A percentile compares a stretch with the other conserved stretches of the same genome.
These are phyloP conservation scores for Hippophae rhamnoides DNA, from an alignment of 306 rosid genomes.

Conservation along the genomic window DNA sequence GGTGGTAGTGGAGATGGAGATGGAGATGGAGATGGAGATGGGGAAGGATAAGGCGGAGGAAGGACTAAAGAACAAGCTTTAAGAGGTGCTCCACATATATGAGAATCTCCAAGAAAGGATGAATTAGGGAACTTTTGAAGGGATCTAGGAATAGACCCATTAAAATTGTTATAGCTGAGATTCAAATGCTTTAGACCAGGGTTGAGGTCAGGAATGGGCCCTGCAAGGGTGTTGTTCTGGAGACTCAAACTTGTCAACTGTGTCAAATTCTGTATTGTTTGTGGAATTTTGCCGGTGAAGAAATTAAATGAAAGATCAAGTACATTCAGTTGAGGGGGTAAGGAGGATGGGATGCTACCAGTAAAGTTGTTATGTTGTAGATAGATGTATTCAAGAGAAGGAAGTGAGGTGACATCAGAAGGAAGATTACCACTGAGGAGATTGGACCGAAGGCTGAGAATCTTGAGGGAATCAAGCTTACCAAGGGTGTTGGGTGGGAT, in stretches of 20 bases:
- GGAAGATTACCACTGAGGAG: constrained; percentile 59
- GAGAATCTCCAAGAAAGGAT: constrained; percentile 54
- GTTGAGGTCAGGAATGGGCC: constrained; percentile 53
- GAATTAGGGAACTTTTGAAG: constrained; percentile 48
- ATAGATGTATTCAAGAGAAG: constrained; percentile 45
- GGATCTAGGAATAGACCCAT: constrained; percentile 58
- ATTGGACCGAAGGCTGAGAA: constrained; percentile 74
- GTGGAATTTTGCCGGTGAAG: constrained; percentile 58
- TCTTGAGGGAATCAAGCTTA: constrained; percentile 44
- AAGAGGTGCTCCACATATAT: constrained; percentile 69
- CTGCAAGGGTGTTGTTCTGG: constrained; percentile 57
- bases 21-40: background rate
- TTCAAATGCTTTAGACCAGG: constrained; percentile 47
- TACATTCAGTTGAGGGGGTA: constrained; percentile 38
- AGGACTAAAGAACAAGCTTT: constrained; percentile 28
- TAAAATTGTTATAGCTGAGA: constrained; percentile 64
- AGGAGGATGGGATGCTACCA: constrained; percentile 45
- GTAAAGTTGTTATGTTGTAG: constrained; percentile 62
- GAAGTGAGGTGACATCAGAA: constrained; percentile 53
- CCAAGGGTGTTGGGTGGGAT: constrained; percentile 60
- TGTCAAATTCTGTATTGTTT: constrained; percentile 34
- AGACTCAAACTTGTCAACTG: constrained; percentile 43
- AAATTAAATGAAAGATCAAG: constrained; percentile 76
- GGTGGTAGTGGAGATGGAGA: constrained; percentile 22
- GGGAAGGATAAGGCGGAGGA: constrained; percentile 21